Percentiles rank a stretch among this genome's conserved stretches.
Evolutionary conservation across 768 basidiomycete genomes (phyloP).

Genomic region (Scleroderma citrinum): DNA sequence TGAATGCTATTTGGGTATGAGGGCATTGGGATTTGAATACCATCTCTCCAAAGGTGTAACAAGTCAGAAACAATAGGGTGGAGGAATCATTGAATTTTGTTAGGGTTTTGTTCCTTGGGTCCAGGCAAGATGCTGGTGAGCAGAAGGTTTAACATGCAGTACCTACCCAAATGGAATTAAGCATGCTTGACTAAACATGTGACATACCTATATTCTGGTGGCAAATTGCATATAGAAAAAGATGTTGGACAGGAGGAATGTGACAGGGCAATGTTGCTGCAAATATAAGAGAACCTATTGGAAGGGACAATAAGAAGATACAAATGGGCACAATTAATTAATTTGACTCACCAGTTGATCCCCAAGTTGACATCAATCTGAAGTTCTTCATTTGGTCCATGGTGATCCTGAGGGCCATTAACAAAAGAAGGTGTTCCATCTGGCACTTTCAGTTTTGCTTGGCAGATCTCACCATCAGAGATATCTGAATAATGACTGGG

Average conservation of each 20-base stretch:
- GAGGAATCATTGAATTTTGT: conserved; percentile 24
- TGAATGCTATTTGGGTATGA: conserved; percentile 22
- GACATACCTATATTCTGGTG: conserved; percentile 19
- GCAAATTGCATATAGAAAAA: conserved; percentile 28
- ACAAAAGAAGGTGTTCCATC: conserved; percentile 22
- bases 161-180: conserved; percentile 9
- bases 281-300: conserved; percentile 33
- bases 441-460: background rate
- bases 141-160: conserved; percentile 20
- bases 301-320: too few species aligned
- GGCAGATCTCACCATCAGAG: background rate
- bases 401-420: conserved; percentile 1
- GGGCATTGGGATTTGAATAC: conserved; percentile 16
- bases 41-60: conserved; percentile 16
- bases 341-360: conserved; percentile 27
- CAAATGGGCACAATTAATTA: too few species aligned
- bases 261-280: conserved; percentile 30
- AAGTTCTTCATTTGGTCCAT: conserved; percentile 19
- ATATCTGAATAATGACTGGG: background rate
- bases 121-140: conserved; percentile 22
- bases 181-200: too few species aligned
- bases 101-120: conserved; percentile 22
- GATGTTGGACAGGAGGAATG: conserved; percentile 32
- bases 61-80: conserved; percentile 23
- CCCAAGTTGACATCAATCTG: conserved; percentile 26